Percentiles rank a stretch among this genome's conserved stretches.
Conservation (phyloP, 331 rosid genomes). For the Acacia pycnantha region DNA sequence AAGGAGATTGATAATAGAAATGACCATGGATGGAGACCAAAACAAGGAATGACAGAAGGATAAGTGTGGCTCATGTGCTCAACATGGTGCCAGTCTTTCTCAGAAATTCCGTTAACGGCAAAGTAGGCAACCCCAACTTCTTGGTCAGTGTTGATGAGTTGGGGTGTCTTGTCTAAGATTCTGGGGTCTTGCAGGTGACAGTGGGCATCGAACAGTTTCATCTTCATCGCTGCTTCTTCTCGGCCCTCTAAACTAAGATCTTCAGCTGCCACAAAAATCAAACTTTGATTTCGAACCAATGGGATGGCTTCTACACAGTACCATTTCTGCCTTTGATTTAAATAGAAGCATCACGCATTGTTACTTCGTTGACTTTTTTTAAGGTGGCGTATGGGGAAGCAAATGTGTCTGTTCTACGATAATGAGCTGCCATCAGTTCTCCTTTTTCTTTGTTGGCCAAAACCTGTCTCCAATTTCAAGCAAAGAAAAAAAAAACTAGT, state of each 20-base stretch:
- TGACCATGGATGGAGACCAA: constrained; percentile 91
- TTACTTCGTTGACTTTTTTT: neutral
- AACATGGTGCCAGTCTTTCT: constrained; percentile 80
- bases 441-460: neutral
- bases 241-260: neutral
- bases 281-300: neutral
- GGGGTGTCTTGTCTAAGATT: constrained; percentile 53
- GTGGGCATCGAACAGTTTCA: constrained; percentile 83
- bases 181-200: constrained; percentile 88
- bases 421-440: neutral
- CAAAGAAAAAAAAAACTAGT: no score
- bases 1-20: neutral
- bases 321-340: neutral
- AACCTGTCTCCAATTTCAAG: neutral
- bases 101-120: constrained; percentile 75
- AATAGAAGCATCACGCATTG: neutral
- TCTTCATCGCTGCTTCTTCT: constrained; percentile 13
- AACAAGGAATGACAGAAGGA: constrained; percentile 67
- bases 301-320: neutral
- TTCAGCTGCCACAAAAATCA: neutral
- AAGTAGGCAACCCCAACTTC: constrained; percentile 61
- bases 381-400: neutral
- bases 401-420: neutral
- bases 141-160: constrained; percentile 48
- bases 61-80: constrained; percentile 54